Conservation (phyloP, 2,329 filamentous ascomycete species). For the Sporothrix humicola region DNA sequence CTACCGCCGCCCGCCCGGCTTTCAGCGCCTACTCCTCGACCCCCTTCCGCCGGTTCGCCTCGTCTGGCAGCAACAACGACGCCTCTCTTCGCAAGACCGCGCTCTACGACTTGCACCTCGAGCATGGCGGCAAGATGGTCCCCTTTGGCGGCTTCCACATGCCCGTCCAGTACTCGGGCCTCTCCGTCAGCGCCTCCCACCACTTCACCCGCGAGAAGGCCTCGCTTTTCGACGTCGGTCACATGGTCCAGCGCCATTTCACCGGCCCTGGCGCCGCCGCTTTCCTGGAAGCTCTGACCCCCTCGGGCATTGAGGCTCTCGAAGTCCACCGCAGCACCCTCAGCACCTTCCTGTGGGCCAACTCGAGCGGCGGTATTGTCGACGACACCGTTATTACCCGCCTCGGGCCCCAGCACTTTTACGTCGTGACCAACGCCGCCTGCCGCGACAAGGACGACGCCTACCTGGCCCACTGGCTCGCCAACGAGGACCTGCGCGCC, state of each 20-base stretch:
- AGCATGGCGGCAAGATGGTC: conserved; percentile 88
- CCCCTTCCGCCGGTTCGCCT: neutral
- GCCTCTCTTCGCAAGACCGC: conserved; percentile 43
- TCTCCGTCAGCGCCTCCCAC: conserved; percentile 83
- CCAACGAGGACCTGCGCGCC: conserved; percentile 51
- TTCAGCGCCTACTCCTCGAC: neutral
- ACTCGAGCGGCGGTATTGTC: conserved; percentile 80
- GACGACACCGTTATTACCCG: conserved; percentile 93
- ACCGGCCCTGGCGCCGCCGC: conserved; percentile 77
- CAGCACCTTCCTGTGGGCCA: conserved; percentile 79
- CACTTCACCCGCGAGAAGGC: conserved; percentile 85
- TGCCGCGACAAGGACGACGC: conserved; percentile 86
- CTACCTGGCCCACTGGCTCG: conserved; percentile 75
- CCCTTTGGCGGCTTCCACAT: conserved; percentile 93
- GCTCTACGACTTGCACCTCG: conserved; percentile 54
- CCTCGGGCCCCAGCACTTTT: conserved; percentile 75
- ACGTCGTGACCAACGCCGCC: conserved; percentile 93
- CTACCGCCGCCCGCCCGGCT: neutral
- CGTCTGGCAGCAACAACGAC: conserved; percentile 25
- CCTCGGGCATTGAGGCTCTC: conserved; percentile 71
- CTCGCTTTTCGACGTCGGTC: conserved; percentile 93
- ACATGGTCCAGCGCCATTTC: conserved; percentile 94
- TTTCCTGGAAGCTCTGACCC: conserved; percentile 85
- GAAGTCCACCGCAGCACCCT: conserved; percentile 74
- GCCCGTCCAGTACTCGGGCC: conserved; percentile 84